Conservation (phyloP, 768 basidiomycete species). For the Steccherinum ochraceum region DNA sequence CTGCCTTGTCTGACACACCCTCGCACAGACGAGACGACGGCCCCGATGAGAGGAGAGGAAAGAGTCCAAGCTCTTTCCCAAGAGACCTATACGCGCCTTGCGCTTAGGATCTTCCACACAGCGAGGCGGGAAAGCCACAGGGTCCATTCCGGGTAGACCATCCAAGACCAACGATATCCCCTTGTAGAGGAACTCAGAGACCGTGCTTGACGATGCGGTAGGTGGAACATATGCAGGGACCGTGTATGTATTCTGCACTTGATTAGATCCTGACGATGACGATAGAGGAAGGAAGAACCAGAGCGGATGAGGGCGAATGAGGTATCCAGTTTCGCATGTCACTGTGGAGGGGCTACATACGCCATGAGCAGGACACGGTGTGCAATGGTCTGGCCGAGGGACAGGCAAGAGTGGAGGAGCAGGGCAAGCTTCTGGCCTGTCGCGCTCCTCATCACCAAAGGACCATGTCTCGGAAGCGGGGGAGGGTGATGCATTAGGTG, state of each 20-base stretch:
- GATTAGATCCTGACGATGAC: slow-evolving; percentile 18
- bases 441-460: not conserved
- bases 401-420: slow-evolving; percentile 48
- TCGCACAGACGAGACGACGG: slow-evolving; percentile 51
- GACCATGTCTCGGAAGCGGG: not conserved
- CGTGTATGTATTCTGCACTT: slow-evolving; percentile 33
- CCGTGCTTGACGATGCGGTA: slow-evolving; percentile 23
- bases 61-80: slow-evolving; percentile 69
- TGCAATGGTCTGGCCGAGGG: slow-evolving; percentile 57
- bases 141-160: slow-evolving; percentile 73
- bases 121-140: slow-evolving; percentile 67
- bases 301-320: slow-evolving; percentile 51
- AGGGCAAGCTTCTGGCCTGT: slow-evolving; percentile 36
- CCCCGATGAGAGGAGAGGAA: slow-evolving; percentile 60
- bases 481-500: not conserved
- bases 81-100: slow-evolving; percentile 62
- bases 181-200: slow-evolving; percentile 13
- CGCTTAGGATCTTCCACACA: slow-evolving; percentile 76
- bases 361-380: slow-evolving; percentile 53
- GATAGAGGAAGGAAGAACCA: slow-evolving; percentile 38
- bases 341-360: slow-evolving; percentile 57
- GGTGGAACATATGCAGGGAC: slow-evolving; percentile 7
- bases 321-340: slow-evolving; percentile 61
- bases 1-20: slow-evolving; percentile 27
- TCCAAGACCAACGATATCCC: slow-evolving; percentile 33